Evolutionary conservation across 352 stramenopile genomes (phyloP), one percentile per base, ranked within the genome.

Genomic region (Phytophthora capsici): DNA sequence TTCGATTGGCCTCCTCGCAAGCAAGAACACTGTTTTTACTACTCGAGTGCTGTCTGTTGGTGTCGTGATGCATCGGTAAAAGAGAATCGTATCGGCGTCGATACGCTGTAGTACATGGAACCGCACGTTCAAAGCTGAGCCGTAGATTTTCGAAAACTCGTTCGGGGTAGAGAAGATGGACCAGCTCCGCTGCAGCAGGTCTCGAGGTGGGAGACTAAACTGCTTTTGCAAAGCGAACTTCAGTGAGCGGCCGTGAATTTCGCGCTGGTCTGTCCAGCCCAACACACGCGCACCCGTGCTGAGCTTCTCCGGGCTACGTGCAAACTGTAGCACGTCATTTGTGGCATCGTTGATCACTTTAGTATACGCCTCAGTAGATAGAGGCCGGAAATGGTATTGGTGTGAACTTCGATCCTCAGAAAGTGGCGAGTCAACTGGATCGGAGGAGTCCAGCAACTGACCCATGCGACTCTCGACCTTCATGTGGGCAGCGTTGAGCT

Each of bases 191-290:
- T 78, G 51, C 37, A 86, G 53, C 41, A 91, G 53, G 19, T 86
- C 76, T 48, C 52, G 43, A 19, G 80, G 72, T 6, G 72, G 75
- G 22, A 85, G 40, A 0, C 32, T 28, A 48, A 91, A 88, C 14
- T 69, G 50, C 50, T 91, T 91, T 32, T 89, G 75, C 6, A 91
- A 63, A 20, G 80, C 78, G 30, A 91, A 91, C 52, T 88, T 87
- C 36, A 89, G 57, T 19, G 72, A 70, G 4, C 67, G 50, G 10
- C 65, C 76, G 2, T 56, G 53, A 23, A 89, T 41, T 25, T 91
- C 76, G 28, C 82, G 80, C 63, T 88, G 69, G 38, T 90, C 80
- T 13, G 75, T 86, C 83, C 83, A 91, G 4, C 83, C 83, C 48
- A 91, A 75, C 14, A 91, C 77, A 3, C 71, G 48, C 17, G 71